Base-by-base conservation (phyloP, 306 rosid genomes). In the Geum urbanum region DNA sequence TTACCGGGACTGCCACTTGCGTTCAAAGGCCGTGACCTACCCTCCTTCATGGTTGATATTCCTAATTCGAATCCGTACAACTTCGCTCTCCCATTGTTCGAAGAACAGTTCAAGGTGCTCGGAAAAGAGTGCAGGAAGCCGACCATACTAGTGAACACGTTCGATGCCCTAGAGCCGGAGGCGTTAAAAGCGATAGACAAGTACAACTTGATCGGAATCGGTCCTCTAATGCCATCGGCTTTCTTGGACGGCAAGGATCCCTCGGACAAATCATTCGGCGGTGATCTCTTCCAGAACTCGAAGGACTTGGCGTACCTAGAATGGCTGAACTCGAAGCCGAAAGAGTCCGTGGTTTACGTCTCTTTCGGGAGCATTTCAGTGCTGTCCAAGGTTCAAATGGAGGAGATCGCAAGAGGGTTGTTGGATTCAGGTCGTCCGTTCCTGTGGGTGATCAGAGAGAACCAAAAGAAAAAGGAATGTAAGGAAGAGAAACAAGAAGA, bases 361-460 rank as follows among this genome's bases (percentile, higher is more conserved):
- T 69, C 85, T 12, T 77, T 81, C 15, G 85, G 85, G n/a, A 77
- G 76, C 16, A 46, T 76, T 0, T 49, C 57, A 2, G 64, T 54
- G 18, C 5, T 72, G 46, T 24, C 72, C 1, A 59, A 69, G 57
- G 3, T 13, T 2, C 84, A 80, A 57, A 74, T 45, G 73, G 81
- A 76, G 46, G 81, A 80, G 24, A 24, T 80, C 1, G 80, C 69
- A 7, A 32, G 32, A 12, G 76, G 66, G 9, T 57, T 80, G 69
- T 43, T 76, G 51, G 43, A 50, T 2, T 61, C 39, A 0, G 76
- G 84, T 0, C 44, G 64, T 15, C 72, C 78, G 2, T 72, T 69
- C 63, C 45, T 80, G 70, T 80, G 84, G 84, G 84, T 80, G 8
- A 20, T 67, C 4, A 68, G 66, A 56, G 69, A 76, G 0, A 35